phyloP scores from a whole-genome alignment of 768 basidiomycete species.

The Boletus rex-veris region DNA sequence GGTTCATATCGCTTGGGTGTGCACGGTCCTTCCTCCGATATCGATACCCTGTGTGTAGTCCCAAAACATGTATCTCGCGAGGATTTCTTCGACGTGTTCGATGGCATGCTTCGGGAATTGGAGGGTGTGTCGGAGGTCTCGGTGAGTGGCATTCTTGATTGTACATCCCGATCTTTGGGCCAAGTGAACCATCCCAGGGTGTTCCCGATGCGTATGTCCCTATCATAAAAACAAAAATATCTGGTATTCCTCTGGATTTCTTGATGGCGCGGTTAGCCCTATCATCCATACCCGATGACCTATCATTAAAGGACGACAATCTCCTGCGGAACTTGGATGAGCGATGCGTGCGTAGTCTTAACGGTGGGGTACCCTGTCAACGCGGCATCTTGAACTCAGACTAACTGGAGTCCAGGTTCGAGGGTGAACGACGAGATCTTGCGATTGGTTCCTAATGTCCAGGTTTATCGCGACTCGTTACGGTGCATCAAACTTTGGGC shows the following conservation, averaged over 20 bases:
- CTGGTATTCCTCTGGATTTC: conserved; percentile 91
- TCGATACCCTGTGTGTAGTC: conserved; percentile 97
- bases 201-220: conserved; percentile 98
- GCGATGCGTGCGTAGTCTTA: conserved; percentile 89
- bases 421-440: conserved; percentile 95
- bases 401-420: conserved; percentile 56
- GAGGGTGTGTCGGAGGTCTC: conserved; percentile 88
- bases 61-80: conserved; percentile 94
- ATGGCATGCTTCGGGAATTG: conserved; percentile 77
- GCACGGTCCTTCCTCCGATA: conserved; percentile 93
- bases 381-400: conserved; percentile 1
- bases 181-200: conserved; percentile 49
- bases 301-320: conserved; percentile 88
- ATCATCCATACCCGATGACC: conserved; percentile 86
- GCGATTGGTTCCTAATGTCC: conserved; percentile 89
- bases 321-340: conserved; percentile 91
- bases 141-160: conserved; percentile 47
- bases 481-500: conserved; percentile 99
- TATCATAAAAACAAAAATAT: conserved; percentile 87
- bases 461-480: conserved; percentile 90
- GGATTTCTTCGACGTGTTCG: conserved; percentile 92
- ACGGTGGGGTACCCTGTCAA: conserved; percentile 47
- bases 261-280: conserved; percentile 86
- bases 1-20: conserved; percentile 98
- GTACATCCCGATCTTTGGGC: background rate